Evolutionary conservation across 2,329 filamentous ascomycete species (phyloP).

Genomic region (Camillea tinctor): DNA sequence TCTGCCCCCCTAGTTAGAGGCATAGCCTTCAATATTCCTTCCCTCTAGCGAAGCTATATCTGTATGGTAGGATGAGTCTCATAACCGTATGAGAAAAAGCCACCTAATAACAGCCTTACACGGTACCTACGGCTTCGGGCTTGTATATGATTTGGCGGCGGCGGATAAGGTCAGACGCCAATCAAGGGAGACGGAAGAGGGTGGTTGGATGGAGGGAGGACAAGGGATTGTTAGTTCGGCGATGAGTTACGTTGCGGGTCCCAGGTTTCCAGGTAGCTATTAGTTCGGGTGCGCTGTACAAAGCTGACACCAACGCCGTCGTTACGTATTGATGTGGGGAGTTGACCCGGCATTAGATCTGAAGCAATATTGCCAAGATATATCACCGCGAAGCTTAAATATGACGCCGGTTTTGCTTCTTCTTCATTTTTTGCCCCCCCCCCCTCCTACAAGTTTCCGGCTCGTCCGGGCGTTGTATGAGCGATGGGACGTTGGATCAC

Average conservation of each 20-base stretch:
- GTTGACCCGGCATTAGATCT: neutral
- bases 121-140: neutral
- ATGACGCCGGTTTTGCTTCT: neutral
- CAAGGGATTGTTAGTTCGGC: neutral
- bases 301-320: neutral
- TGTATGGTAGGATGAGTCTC: neutral
- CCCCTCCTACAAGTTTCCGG: slow-evolving; percentile 40
- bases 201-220: neutral
- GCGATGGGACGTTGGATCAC: slow-evolving; percentile 46
- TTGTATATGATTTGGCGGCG: neutral
- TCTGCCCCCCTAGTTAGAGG: neutral
- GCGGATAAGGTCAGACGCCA: neutral
- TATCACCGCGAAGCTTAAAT: slow-evolving; percentile 7
- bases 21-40: neutral
- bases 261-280: neutral
- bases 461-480: slow-evolving; percentile 51
- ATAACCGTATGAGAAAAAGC: neutral
- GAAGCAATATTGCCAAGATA: neutral
- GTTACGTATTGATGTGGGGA: neutral
- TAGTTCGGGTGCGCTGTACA: neutral
- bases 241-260: neutral
- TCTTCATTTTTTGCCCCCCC: too few species aligned
- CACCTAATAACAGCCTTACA: neutral
- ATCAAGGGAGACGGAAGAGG: neutral
- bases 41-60: neutral